Evolutionary conservation across 441 rosid species (phyloP), one percentile per base, ranked within the genome.

Genomic region (Biscutella auriculata): DNA sequence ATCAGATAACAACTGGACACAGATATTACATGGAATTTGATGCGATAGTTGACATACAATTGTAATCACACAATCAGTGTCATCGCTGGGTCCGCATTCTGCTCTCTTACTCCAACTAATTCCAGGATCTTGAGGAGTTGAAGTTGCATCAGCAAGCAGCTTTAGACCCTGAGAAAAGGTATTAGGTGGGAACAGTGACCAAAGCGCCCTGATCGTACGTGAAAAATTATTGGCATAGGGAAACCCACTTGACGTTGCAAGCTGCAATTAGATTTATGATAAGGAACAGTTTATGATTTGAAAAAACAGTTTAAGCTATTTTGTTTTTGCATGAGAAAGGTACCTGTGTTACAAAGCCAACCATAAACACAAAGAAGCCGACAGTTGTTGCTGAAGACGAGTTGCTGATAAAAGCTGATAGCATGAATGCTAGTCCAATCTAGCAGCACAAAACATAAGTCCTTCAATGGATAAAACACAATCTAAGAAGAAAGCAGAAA

Each of bases 151-250:
- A 37, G 80, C 58, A 43, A 92, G 95, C 23, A 73, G 55, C 16
- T 43, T 26, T 25, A 88, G 63, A 32, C 82, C 81, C 32, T 69
- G 44, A 7, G 90, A 82, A 27, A 87, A 85, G 67, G 88, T 89
- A 82, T 85, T 88, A 1, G 97, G 97, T 5, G 96, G 90, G 75
- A 82, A 93, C 17, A 93, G 37, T 12, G 97, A 88, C 98, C 98
- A 93, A 71, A 87, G 10, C 64, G 15, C 29, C 45, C 44, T 13
- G 19, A n/a, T 15, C 26, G 78, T 33, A 8, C 53, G 43, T 15
- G 2, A 13, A 53, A 8, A 53, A 5, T 25, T 37, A 1, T 50
- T 7, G 16, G 58, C 44, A 56, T 87, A 93, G 16, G 97, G 97
- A 69, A 79, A 87, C 32, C 90, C 95, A 40, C 9, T 41, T 25